Conservation (phyloP, 2,329 filamentous ascomycete genomes). For the Penicillium sp. region DNA sequence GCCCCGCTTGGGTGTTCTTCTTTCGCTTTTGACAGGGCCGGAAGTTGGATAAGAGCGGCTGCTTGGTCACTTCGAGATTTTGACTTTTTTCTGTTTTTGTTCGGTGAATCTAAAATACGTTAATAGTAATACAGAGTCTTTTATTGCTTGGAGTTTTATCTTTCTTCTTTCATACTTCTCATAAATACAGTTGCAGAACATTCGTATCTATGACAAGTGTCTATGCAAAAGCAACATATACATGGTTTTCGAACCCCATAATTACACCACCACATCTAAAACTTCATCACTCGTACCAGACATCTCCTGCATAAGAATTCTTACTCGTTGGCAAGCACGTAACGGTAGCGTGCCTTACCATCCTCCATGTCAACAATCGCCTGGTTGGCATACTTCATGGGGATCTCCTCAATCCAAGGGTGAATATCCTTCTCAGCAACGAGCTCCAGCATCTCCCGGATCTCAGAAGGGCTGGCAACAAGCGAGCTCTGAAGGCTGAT, state of each 20-base stretch:
- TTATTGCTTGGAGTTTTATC: conserved; percentile 6
- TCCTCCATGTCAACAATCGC: conserved; percentile 47
- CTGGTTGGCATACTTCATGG: conserved; percentile 48
- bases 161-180: not conserved
- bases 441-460: conserved; percentile 48
- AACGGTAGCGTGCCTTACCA: conserved; percentile 49
- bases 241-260: conserved; percentile 1
- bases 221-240: not conserved
- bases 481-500: conserved; percentile 52
- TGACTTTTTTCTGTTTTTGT: conserved; percentile 12
- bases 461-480: conserved; percentile 44
- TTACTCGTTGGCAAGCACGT: conserved; percentile 46
- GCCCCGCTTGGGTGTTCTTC: conserved; percentile 12
- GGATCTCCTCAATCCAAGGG: conserved; percentile 45
- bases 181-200: no score
- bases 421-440: conserved; percentile 41
- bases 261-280: not conserved
- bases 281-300: conserved; percentile 3
- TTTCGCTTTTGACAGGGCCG: conserved; percentile 4
- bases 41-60: conserved; percentile 10
- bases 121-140: conserved; percentile 26
- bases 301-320: not conserved
- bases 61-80: conserved; percentile 27
- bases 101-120: not conserved
- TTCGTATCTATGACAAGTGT: not conserved